These are phyloP conservation scores for Sordariomycetes sp. DNA, from an alignment of 2,329 filamentous ascomycete species.

Conservation along the genomic window DNA sequence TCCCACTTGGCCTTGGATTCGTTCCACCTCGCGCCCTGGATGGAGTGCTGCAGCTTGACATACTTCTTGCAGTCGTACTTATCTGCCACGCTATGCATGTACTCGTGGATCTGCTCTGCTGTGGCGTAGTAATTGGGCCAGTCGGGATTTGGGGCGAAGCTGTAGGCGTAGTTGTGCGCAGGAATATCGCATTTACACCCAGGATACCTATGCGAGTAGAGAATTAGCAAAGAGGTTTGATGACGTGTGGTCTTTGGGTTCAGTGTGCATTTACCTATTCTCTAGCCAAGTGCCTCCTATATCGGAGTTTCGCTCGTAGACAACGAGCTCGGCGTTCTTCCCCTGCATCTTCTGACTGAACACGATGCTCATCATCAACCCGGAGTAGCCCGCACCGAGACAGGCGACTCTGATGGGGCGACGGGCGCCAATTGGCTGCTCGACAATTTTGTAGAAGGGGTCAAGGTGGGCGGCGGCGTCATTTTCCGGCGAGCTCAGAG, in stretches of 20 bases:
- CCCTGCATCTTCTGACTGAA: conserved; percentile 16
- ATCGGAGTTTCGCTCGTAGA: conserved; percentile 10
- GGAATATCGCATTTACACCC: conserved; percentile 7
- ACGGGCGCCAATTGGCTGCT: conserved; percentile 8
- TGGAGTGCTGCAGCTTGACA: conserved; percentile 39
- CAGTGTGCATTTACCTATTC: conserved; percentile 1
- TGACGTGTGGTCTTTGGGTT: neutral
- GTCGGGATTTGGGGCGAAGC: conserved; percentile 9
- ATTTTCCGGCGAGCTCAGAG: neutral
- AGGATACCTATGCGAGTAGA: conserved; percentile 3
- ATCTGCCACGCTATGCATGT: conserved; percentile 40
- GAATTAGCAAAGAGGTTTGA: neutral
- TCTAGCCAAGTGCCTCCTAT: conserved; percentile 6
- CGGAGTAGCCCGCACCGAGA: conserved; percentile 19
- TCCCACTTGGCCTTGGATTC: conserved; percentile 35
- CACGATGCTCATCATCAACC: conserved; percentile 17
- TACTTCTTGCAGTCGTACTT: conserved; percentile 56
- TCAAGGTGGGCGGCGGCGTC: neutral
- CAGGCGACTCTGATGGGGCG: conserved; percentile 14
- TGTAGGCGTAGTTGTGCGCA: conserved; percentile 9
- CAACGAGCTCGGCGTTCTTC: conserved; percentile 9
- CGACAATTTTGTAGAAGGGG: conserved; percentile 6
- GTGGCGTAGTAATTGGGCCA: conserved; percentile 9
- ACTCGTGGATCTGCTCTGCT: conserved; percentile 8
- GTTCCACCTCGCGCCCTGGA: conserved; percentile 31